Conservation (phyloP, 2,329 filamentous ascomycete genomes). For the Neofusicoccum cordaticola region DNA sequence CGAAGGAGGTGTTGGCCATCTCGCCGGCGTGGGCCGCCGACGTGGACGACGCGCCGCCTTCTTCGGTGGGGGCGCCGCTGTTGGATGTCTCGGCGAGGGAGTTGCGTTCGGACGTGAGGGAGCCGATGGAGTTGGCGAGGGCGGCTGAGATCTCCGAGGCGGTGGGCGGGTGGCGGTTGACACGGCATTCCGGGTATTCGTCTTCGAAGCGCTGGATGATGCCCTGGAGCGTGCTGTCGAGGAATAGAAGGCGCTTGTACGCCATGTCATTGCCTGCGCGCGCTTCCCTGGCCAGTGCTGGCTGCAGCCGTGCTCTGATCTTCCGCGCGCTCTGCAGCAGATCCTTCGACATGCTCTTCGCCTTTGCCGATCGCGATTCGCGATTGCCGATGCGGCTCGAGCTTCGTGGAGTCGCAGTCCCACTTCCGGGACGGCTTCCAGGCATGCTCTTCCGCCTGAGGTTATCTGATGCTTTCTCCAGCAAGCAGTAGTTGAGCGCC, state of each 20-base stretch:
- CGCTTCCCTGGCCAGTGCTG: slow-evolving; percentile 74
- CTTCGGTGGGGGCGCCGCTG: slow-evolving; percentile 16
- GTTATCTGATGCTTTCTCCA: slow-evolving; percentile 66
- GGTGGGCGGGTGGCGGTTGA: slow-evolving; percentile 32
- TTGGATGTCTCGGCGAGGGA: slow-evolving; percentile 26
- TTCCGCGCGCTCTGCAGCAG: slow-evolving; percentile 83
- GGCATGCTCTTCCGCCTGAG: slow-evolving; percentile 32
- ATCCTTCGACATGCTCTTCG: slow-evolving; percentile 91
- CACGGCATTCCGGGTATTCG: slow-evolving; percentile 86
- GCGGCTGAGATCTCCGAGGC: slow-evolving; percentile 23
- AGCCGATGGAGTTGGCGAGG: slow-evolving; percentile 30
- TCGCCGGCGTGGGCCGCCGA: neutral
- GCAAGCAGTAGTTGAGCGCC: slow-evolving; percentile 83
- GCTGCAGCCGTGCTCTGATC: slow-evolving; percentile 78
- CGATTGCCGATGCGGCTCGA: slow-evolving; percentile 12
- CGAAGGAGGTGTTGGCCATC: slow-evolving; percentile 17
- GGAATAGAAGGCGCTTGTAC: slow-evolving; percentile 78
- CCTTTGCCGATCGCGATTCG: slow-evolving; percentile 56
- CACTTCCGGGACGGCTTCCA: slow-evolving; percentile 44
- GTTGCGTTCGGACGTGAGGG: slow-evolving; percentile 31
- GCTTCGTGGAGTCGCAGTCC: slow-evolving; percentile 53
- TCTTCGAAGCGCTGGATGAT: slow-evolving; percentile 97
- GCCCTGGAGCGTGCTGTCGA: slow-evolving; percentile 81
- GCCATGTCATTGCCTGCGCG: slow-evolving; percentile 69
- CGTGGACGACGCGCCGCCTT: slow-evolving; percentile 13